Percentiles rank a stretch among this genome's conserved stretches.
These are phyloP conservation scores for Pythium sukuiense DNA, from an alignment of 352 stramenopile genomes.

Conservation along the genomic window DNA sequence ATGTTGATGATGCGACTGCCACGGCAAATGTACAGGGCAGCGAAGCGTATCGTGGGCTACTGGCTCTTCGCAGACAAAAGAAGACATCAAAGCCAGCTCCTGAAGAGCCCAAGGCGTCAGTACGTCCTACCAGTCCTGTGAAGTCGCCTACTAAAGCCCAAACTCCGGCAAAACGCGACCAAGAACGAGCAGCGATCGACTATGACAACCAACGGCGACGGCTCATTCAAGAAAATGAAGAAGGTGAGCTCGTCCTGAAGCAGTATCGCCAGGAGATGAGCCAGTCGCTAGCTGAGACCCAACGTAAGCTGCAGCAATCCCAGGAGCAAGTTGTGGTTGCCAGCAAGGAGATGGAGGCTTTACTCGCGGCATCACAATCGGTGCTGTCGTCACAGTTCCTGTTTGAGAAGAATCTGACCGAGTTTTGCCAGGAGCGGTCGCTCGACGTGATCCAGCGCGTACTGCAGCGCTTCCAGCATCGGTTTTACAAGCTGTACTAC, in stretches of 20 bases:
- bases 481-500: slow-evolving; percentile 55
- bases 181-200: background rate
- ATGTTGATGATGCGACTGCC: background rate
- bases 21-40: slow-evolving; percentile 4
- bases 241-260: background rate
- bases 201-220: slow-evolving; percentile 11
- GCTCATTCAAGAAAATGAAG: background rate
- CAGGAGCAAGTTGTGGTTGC: slow-evolving; percentile 24
- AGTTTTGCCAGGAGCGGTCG: slow-evolving; percentile 41
- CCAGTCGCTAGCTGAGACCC: slow-evolving; percentile 20
- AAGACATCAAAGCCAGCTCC: slow-evolving; percentile 12
- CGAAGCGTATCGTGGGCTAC: slow-evolving; percentile 46
- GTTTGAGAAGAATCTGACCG: slow-evolving; percentile 55
- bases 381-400: slow-evolving; percentile 54
- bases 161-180: background rate
- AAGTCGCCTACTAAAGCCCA: background rate
- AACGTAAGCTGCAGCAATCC: slow-evolving; percentile 29
- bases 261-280: slow-evolving; percentile 28
- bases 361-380: slow-evolving; percentile 35
- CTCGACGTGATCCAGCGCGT: slow-evolving; percentile 44
- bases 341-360: slow-evolving; percentile 26
- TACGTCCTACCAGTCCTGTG: background rate
- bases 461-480: slow-evolving; percentile 48
- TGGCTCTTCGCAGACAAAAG: slow-evolving; percentile 32
- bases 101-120: slow-evolving; percentile 6